Conservation (phyloP, 179 eudicot species). For the Dionaea muscipula region DNA sequence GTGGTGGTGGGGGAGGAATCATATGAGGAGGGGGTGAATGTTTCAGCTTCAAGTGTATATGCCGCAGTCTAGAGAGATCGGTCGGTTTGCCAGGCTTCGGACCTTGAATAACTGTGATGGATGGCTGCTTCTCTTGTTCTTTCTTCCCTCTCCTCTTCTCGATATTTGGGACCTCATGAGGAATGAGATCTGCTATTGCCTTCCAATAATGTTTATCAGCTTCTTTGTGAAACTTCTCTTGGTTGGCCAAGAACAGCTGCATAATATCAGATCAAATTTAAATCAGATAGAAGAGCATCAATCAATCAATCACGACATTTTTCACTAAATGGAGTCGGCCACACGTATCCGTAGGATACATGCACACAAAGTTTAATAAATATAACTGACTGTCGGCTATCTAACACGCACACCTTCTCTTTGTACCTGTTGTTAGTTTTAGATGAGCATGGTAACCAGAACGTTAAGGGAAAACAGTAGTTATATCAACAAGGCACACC, state of each 20-base stretch:
- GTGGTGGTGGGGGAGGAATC: conserved; percentile 54
- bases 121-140: conserved; percentile 73
- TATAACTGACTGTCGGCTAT: too few species aligned
- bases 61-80: conserved; percentile 78
- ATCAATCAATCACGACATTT: too few species aligned
- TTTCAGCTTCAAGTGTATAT: conserved; percentile 60
- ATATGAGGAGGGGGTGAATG: conserved; percentile 81
- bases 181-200: conserved; percentile 78
- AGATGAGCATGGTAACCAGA: too few species aligned
- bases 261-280: background rate
- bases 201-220: conserved; percentile 87
- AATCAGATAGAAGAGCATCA: background rate
- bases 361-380: too few species aligned
- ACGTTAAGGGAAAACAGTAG: too few species aligned
- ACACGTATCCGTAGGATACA: too few species aligned
- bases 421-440: conserved; percentile 64
- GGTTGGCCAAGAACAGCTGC: conserved; percentile 48
- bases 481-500: conserved; percentile 33
- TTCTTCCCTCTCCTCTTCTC: conserved; percentile 81
- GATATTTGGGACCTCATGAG: conserved; percentile 71
- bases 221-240: conserved; percentile 77
- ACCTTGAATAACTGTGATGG: conserved; percentile 63
- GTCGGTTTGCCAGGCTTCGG: conserved; percentile 92
- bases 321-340: too few species aligned
- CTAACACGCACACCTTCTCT: conserved; percentile 52